A percentile compares a stretch with the other conserved stretches of the same genome.
phyloP scores from a whole-genome alignment of 2,329 filamentous ascomycete species.

The Beauveria varroae region DNA sequence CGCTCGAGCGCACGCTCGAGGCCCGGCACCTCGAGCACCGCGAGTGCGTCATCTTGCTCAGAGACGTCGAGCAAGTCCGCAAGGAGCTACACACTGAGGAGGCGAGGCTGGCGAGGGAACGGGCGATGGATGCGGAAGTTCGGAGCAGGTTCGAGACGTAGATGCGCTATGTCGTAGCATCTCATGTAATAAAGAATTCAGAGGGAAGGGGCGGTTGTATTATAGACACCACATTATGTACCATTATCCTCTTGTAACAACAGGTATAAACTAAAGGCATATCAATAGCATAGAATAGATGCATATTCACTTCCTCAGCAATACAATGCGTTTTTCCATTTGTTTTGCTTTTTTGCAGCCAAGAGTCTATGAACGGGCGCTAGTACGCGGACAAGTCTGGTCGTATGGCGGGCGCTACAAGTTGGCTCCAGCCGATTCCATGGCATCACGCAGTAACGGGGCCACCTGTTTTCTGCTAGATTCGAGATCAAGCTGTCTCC shows the following conservation, averaged over 20 bases:
- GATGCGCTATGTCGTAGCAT: background rate
- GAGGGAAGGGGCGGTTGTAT: background rate
- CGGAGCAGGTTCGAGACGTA: slow-evolving; percentile 1
- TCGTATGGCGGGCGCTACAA: background rate
- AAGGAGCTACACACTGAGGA: background rate
- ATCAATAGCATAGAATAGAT: background rate
- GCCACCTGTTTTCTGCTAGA: slow-evolving; percentile 63
- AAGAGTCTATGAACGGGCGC: background rate
- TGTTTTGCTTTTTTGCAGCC: background rate
- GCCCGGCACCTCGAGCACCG: slow-evolving; percentile 20
- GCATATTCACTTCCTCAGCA: background rate
- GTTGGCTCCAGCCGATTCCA: slow-evolving; percentile 26
- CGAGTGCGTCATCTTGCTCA: slow-evolving; percentile 26
- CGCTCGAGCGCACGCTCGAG: slow-evolving; percentile 15
- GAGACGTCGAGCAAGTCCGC: slow-evolving; percentile 22
- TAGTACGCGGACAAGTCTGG: background rate
- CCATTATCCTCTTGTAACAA: background rate
- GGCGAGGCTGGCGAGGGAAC: slow-evolving; percentile 1
- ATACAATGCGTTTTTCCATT: background rate
- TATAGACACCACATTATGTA: background rate
- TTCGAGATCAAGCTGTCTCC: slow-evolving; percentile 57
- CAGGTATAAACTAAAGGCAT: background rate
- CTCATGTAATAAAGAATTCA: background rate
- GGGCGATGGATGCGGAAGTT: slow-evolving; percentile 5
- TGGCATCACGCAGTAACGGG: slow-evolving; percentile 53